phyloP scores from a whole-genome alignment of 2,329 filamentous ascomycete genomes.

The Botrytis tulipae region DNA sequence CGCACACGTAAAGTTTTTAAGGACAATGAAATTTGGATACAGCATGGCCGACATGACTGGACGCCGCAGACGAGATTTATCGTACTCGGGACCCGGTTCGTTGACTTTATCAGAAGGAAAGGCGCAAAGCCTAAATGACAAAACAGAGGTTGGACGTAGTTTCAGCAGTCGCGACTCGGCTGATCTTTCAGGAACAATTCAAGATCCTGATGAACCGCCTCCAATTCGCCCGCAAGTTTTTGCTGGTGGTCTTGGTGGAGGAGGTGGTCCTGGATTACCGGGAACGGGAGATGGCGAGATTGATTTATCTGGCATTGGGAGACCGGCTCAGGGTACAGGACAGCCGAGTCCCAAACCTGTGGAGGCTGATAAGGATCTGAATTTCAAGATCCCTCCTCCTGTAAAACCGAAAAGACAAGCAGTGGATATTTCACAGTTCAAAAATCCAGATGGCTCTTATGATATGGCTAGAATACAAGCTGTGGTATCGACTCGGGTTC shows the following conservation, averaged over 20 bases:
- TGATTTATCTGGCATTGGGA: neutral
- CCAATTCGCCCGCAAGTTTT: too few species aligned
- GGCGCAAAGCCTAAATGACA: neutral
- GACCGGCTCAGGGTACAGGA: neutral
- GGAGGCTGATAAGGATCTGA: neutral
- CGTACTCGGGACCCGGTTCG: too few species aligned
- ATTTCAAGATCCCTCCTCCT: neutral
- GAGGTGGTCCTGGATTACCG: neutral
- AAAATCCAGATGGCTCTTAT: neutral
- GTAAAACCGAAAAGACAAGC: too few species aligned
- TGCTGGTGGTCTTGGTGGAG: neutral
- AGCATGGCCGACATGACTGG: neutral
- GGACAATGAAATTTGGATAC: neutral
- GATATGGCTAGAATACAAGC: neutral
- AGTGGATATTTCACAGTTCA: neutral
- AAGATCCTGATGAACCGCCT: neutral
- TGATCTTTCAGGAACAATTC: constrained; percentile 1
- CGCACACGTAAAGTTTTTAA: neutral
- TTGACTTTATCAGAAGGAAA: neutral
- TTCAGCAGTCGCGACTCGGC: neutral
- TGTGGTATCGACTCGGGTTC: neutral
- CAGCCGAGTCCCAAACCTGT: neutral
- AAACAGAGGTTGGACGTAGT: too few species aligned
- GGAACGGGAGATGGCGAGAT: neutral
- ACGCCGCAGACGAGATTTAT: neutral